phyloP scores from a whole-genome alignment of 352 stramenopile genomes.

The Globisporangium spiculum region DNA sequence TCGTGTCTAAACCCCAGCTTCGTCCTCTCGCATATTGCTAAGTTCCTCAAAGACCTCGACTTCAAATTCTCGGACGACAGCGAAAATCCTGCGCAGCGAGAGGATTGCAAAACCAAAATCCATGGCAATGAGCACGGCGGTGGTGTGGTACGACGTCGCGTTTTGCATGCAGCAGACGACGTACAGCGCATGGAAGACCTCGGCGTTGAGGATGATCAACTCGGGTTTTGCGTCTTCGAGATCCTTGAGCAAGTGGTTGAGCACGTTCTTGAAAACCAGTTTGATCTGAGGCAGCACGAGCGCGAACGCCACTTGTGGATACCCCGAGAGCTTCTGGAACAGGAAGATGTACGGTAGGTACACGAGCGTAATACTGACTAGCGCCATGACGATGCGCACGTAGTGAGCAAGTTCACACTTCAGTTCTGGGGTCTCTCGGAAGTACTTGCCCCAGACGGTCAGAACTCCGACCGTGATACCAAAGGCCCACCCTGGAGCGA shows the following conservation, averaged over 20 bases:
- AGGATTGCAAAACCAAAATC: constrained; percentile 19
- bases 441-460: not conserved
- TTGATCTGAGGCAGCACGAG: constrained; percentile 32
- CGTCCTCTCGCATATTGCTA: not conserved
- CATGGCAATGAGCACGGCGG: constrained; percentile 26
- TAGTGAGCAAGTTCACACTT: constrained; percentile 3
- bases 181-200: constrained; percentile 49
- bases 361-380: constrained; percentile 17
- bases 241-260: not conserved
- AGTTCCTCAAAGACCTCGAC: not conserved
- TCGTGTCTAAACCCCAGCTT: constrained; percentile 41
- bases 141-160: constrained; percentile 23
- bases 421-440: not conserved
- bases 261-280: constrained; percentile 11
- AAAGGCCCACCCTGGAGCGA: not conserved
- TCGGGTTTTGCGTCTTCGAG: constrained; percentile 36
- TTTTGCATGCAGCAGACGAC: constrained; percentile 39
- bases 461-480: not conserved
- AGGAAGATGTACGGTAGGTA: constrained; percentile 32
- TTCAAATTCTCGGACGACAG: not conserved
- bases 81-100: not conserved
- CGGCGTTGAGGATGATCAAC: constrained; percentile 49
- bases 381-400: not conserved
- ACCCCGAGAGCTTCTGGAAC: constrained; percentile 18
- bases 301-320: constrained; percentile 20